Percentiles rank a stretch among this genome's conserved stretches.
phyloP scores from a whole-genome alignment of 345 rosid genomes.

The Euphorbia lathyris region DNA sequence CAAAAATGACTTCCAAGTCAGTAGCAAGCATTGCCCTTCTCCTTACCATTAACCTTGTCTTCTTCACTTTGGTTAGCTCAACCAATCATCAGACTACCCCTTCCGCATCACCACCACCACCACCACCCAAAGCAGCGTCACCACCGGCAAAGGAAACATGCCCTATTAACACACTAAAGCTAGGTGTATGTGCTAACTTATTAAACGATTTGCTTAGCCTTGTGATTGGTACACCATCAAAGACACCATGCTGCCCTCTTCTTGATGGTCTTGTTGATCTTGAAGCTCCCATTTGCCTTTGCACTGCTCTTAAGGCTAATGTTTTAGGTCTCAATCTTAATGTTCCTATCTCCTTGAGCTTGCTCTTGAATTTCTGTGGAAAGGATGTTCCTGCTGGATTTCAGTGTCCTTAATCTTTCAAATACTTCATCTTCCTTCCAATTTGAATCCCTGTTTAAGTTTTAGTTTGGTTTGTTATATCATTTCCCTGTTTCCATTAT shows the following conservation, averaged over 20 bases:
- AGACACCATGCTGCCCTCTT: slow-evolving; percentile 16
- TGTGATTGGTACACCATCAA: not conserved
- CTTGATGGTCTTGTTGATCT: slow-evolving; percentile 3
- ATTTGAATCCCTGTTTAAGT: not conserved
- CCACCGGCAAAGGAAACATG: not conserved
- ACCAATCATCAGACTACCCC: not conserved
- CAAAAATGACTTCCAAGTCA: slow-evolving; percentile 16
- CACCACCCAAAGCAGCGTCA: not conserved
- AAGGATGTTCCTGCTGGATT: slow-evolving; percentile 21
- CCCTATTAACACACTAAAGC: slow-evolving; percentile 18
- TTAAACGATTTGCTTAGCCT: slow-evolving; percentile 6
- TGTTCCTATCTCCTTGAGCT: slow-evolving; percentile 19
- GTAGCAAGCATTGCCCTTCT: slow-evolving; percentile 14
- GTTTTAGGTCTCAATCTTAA: slow-evolving; percentile 17
- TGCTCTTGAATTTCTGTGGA: slow-evolving; percentile 21
- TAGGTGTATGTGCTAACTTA: slow-evolving; percentile 20
- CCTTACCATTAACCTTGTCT: slow-evolving; percentile 17
- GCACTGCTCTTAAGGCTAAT: slow-evolving; percentile 18
- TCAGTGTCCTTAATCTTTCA: slow-evolving; percentile 1
- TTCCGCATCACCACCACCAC: slow-evolving; percentile 16
- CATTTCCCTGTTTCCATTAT: not conserved
- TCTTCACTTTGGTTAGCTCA: slow-evolving; percentile 14
- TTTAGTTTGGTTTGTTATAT: not conserved
- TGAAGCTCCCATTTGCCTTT: slow-evolving; percentile 21
- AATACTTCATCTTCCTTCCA: too few species aligned